These are phyloP conservation scores for Venturiaceae sp. DNA, from an alignment of 2,329 filamentous ascomycete species.

Conservation along the genomic window DNA sequence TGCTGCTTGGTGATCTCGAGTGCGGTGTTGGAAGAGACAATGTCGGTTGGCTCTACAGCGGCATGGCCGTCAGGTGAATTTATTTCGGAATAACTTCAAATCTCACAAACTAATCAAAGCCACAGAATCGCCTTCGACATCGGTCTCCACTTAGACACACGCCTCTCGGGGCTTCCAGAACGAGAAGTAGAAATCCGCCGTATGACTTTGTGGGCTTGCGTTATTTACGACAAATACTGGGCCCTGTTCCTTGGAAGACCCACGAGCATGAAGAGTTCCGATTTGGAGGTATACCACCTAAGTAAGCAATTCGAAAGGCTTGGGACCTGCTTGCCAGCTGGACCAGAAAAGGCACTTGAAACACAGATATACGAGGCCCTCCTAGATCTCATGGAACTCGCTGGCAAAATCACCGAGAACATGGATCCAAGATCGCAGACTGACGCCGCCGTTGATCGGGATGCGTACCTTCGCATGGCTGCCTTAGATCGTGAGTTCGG, in stretches of 20 bases:
- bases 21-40: constrained; percentile 45
- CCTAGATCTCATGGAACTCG: constrained; percentile 46
- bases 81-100: constrained; percentile 11
- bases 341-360: constrained; percentile 21
- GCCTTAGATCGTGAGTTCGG: constrained; percentile 44
- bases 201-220: constrained; percentile 42
- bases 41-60: constrained; percentile 45
- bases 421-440: constrained; percentile 23
- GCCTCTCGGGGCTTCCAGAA: constrained; percentile 32
- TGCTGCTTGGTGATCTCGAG: constrained; percentile 44
- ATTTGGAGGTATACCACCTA: constrained; percentile 39
- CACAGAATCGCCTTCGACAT: constrained; percentile 35
- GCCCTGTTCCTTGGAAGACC: constrained; percentile 45
- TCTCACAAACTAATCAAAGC: constrained; percentile 26
- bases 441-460: constrained; percentile 30
- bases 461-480: constrained; percentile 40
- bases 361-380: constrained; percentile 41
- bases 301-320: constrained; percentile 36
- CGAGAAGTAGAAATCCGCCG: constrained; percentile 39
- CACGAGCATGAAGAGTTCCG: constrained; percentile 43
- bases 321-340: constrained; percentile 25
- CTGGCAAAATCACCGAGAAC: constrained; percentile 41
- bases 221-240: constrained; percentile 47
- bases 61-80: constrained; percentile 23
- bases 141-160: constrained; percentile 39